Conservation (phyloP, 306 rosid species). For the Acacia confusa region DNA sequence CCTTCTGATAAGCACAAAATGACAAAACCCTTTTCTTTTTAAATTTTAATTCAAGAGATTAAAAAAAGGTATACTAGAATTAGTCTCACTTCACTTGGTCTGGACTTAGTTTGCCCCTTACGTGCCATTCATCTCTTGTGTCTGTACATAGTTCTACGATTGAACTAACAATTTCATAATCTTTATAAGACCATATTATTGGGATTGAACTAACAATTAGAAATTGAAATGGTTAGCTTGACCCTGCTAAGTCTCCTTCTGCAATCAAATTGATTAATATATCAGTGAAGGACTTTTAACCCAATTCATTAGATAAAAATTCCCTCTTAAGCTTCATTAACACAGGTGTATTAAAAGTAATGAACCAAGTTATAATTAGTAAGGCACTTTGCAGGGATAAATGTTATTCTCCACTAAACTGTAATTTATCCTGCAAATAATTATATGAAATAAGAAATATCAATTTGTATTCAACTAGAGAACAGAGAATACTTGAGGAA, state of each 20-base stretch:
- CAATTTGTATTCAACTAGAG: neutral
- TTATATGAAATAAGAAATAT: neutral
- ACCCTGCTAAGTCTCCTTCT: neutral
- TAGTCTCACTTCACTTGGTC: neutral
- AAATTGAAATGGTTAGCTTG: neutral
- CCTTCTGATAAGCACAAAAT: neutral
- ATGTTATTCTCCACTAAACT: too few species aligned
- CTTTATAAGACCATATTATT: neutral
- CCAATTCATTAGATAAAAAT: neutral
- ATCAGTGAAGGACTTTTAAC: neutral
- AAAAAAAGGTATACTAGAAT: neutral
- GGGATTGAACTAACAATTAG: neutral
- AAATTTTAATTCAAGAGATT: neutral
- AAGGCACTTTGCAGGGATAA: neutral
- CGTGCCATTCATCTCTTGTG: neutral
- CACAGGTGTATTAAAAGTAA: neutral
- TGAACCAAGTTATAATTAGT: neutral
- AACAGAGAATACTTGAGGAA: too few species aligned
- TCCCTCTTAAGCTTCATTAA: neutral
- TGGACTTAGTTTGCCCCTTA: neutral
- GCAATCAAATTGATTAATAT: neutral
- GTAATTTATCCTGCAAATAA: neutral
- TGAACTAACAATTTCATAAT: neutral
- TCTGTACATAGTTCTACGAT: too few species aligned
- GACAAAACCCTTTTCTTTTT: neutral